Evolutionary conservation across 768 basidiomycete genomes (phyloP).

Genomic region (Macrocybe gigantea): DNA sequence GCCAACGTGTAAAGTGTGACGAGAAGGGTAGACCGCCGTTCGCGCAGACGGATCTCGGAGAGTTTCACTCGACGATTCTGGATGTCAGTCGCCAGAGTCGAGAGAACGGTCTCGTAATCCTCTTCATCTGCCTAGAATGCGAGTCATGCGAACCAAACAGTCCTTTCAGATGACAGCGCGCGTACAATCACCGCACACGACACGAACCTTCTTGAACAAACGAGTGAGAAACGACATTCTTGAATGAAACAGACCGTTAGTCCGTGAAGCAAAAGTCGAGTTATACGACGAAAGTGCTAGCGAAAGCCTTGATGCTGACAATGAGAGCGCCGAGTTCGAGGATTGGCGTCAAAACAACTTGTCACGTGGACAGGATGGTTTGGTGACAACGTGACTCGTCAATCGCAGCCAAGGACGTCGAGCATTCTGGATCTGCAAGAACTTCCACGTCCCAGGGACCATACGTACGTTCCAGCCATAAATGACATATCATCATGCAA

Average conservation of each 20-base stretch:
- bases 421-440: too few relatives aligned
- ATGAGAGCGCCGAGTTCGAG: background rate
- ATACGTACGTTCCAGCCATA: too few relatives aligned
- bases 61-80: conserved; percentile 68
- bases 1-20: conserved; percentile 76
- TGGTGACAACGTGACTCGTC: too few relatives aligned
- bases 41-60: conserved; percentile 79
- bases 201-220: conserved; percentile 25
- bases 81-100: conserved; percentile 60
- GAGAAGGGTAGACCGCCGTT: conserved; percentile 71
- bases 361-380: too few relatives aligned
- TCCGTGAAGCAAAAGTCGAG: background rate
- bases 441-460: too few relatives aligned
- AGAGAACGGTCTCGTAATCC: conserved; percentile 74
- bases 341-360: too few relatives aligned
- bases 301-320: conserved; percentile 7
- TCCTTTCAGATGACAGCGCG: background rate
- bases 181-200: background rate
- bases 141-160: background rate
- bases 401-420: too few relatives aligned
- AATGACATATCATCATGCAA: too few relatives aligned
- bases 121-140: conserved; percentile 47
- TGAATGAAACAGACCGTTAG: background rate
- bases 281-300: conserved; percentile 8
- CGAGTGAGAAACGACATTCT: conserved; percentile 21